Conservation (phyloP, 257 asterid genomes). For the Penstemon newberryi region DNA sequence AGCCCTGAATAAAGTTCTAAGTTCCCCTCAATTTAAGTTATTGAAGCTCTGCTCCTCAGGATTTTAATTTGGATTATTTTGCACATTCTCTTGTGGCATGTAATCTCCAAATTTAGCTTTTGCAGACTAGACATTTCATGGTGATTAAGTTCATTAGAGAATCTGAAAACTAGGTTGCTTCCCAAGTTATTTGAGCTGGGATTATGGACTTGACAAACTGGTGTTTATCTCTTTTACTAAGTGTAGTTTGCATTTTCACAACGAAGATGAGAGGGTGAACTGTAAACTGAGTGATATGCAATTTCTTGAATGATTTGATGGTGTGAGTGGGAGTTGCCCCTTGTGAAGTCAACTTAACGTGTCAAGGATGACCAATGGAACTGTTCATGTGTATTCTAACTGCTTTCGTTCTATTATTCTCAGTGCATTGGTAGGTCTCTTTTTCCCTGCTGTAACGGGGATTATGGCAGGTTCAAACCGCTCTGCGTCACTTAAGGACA, state of each 20-base stretch:
- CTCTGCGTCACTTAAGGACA: constrained; percentile 95
- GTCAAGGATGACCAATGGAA: constrained; percentile 20
- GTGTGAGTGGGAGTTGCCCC: constrained; percentile 18
- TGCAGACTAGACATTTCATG: background rate
- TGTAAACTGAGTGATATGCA: constrained; percentile 22
- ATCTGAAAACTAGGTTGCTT: constrained; percentile 12
- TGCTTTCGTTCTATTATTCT: constrained; percentile 34
- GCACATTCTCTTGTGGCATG: background rate
- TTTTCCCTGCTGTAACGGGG: constrained; percentile 99
- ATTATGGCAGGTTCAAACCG: constrained; percentile 99
- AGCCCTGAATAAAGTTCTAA: constrained; percentile 17
- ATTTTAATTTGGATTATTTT: background rate
- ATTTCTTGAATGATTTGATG: constrained; percentile 23
- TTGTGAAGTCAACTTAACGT: constrained; percentile 18
- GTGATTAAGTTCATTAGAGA: background rate
- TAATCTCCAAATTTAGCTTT: constrained; percentile 3
- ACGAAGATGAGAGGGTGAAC: background rate
- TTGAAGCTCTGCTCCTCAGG: constrained; percentile 19
- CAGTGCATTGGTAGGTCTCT: constrained; percentile 99
- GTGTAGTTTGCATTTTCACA: constrained; percentile 5
- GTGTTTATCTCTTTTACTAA: constrained; percentile 1
- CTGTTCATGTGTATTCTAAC: constrained; percentile 41
- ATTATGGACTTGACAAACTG: constrained; percentile 18
- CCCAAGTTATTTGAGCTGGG: constrained; percentile 10
- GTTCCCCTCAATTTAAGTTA: constrained; percentile 14